Percentiles rank a stretch among this genome's conserved stretches.
phyloP scores from a whole-genome alignment of 2,329 filamentous ascomycete genomes.

The Cordyceps cateniannulata region DNA sequence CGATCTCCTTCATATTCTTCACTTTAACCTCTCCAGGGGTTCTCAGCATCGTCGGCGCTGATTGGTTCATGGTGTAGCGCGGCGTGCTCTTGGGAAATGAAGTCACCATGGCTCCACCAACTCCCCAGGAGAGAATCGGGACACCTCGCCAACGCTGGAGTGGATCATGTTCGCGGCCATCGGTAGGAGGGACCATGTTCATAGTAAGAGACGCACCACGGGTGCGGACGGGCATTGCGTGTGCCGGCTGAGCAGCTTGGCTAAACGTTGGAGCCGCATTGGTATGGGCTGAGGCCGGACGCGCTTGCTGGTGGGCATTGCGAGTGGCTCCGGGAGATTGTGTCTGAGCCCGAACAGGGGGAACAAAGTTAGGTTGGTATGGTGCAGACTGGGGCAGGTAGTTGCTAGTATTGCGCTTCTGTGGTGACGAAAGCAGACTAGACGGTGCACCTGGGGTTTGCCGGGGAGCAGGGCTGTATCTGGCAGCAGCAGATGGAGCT shows the following conservation, averaged over 20 bases:
- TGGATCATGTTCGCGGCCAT: slow-evolving; percentile 65
- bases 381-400: slow-evolving; percentile 39
- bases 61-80: slow-evolving; percentile 70
- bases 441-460: slow-evolving; percentile 12
- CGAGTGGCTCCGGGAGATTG: slow-evolving; percentile 51
- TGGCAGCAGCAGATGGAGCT: slow-evolving; percentile 24
- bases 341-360: slow-evolving; percentile 54
- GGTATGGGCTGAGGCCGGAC: slow-evolving; percentile 48
- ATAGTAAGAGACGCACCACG: slow-evolving; percentile 49
- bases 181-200: slow-evolving; percentile 55
- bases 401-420: slow-evolving; percentile 46
- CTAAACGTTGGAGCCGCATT: slow-evolving; percentile 30
- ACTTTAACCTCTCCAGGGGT: slow-evolving; percentile 76
- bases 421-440: slow-evolving; percentile 47
- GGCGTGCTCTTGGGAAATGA: slow-evolving; percentile 87
- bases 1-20: slow-evolving; percentile 65
- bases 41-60: slow-evolving; percentile 70
- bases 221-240: not conserved
- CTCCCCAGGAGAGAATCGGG: slow-evolving; percentile 81
- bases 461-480: slow-evolving; percentile 32
- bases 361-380: slow-evolving; percentile 37
- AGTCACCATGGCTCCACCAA: slow-evolving; percentile 74
- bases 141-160: slow-evolving; percentile 86
- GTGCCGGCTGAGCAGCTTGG: slow-evolving; percentile 20
- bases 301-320: slow-evolving; percentile 31